Evolutionary conservation across 345 rosid genomes (phyloP), one percentile per base, ranked within the genome.

Genomic region (Eucalyptus globulus): DNA sequence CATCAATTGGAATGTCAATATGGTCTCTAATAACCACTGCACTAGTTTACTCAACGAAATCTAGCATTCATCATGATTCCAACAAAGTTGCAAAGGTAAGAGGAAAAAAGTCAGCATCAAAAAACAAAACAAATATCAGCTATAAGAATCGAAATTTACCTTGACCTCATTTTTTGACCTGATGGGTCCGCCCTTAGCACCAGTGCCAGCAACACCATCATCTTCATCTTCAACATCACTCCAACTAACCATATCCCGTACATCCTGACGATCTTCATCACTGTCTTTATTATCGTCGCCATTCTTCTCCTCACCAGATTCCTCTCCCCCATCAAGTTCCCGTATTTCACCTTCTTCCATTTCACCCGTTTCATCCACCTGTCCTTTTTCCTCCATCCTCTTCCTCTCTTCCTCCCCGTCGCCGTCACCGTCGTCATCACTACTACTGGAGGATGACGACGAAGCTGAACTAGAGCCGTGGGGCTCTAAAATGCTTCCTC

Each of bases 131-230:
- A 11, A 47, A 80, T 51, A 27, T 88, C 67, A 87, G 87, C 67
- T 40, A 27, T 91, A 87, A 69, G 87, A 88, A 89, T 40, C 87
- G 86, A 60, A 27, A 60, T 2, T 86, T 95, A 97, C 99, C 96
- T 91, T 90, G 90, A 95, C 89, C 90, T 97, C 99, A 90, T 97
- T 96, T 94, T 96, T 96, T 44, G 99, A 97, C 92, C 89, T 95
- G 87, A 97, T 93, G 53, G 98, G 97, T 58, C 94, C 95, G 72
- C 53, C 92, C n/a, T 53, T 54, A 87, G 89, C 94, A 88, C 80
- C 91, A 87, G 80, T 90, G 40, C 87, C 92, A 80, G 56, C 91
- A n/a, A 89, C 95, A 43, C 93, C 95, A 10, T 93, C 94, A 29
- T 91, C 96, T 86, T 92, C 95, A 45, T 89, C 91, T 87, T 91